Evolutionary conservation across 2,329 filamentous ascomycete genomes (phyloP).

Genomic region (Fusarium palustre): DNA sequence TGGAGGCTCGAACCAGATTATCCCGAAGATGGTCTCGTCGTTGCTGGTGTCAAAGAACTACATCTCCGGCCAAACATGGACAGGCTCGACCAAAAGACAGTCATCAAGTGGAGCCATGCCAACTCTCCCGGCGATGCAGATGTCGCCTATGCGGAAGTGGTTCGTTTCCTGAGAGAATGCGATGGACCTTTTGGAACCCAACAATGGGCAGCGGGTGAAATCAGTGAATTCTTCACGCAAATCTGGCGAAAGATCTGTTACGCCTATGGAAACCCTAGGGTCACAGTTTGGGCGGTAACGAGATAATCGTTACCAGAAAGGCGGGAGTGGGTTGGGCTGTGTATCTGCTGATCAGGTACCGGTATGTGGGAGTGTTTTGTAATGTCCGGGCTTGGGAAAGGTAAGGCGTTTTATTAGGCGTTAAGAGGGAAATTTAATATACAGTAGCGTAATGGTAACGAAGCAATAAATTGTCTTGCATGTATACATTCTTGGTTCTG

Average conservation of each 20-base stretch:
- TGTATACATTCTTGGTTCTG: neutral
- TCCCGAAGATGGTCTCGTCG: too few relatives aligned
- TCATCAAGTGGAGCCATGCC: neutral
- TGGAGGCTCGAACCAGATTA: neutral
- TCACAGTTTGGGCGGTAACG: neutral
- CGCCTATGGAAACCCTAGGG: neutral
- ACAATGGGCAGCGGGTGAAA: neutral
- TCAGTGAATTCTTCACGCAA: rapidly evolving
- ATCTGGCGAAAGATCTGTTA: neutral
- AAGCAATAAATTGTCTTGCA: neutral
- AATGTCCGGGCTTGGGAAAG: too few relatives aligned
- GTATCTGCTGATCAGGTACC: neutral
- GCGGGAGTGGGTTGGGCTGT: neutral
- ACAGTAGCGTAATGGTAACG: too few relatives aligned
- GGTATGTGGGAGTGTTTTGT: neutral
- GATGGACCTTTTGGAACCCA: neutral
- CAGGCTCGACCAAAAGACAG: neutral
- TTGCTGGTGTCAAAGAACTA: neutral
- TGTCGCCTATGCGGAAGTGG: neutral
- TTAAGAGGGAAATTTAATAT: too few relatives aligned
- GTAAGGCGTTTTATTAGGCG: neutral
- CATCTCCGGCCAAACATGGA: neutral
- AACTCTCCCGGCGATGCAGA: neutral
- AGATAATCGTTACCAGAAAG: neutral
- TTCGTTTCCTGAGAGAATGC: neutral